Evolutionary conservation across 306 rosid genomes (phyloP).

Genomic region (Hippophae tibetana): DNA sequence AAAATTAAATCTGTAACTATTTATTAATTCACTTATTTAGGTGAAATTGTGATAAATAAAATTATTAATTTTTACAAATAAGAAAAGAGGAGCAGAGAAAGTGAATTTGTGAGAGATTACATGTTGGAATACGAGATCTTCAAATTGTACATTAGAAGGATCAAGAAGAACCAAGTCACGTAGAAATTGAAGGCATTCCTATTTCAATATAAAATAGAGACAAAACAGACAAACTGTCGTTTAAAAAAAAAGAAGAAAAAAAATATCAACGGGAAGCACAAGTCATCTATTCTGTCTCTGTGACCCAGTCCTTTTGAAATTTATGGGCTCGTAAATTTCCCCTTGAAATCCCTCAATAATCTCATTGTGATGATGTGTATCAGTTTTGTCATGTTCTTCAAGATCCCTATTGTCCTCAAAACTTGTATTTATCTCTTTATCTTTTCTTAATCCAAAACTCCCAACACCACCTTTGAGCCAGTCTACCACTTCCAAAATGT

Average conservation of each 20-base stretch:
- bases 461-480: constrained; percentile 34
- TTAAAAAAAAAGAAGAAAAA: background rate
- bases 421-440: constrained; percentile 9
- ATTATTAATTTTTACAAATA: no score
- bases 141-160: no score
- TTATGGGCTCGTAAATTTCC: constrained; percentile 18
- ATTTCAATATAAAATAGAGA: no score
- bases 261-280: background rate
- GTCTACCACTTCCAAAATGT: constrained; percentile 47
- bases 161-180: no score
- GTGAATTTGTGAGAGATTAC: no score
- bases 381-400: constrained; percentile 25
- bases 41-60: no score
- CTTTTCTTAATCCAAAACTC: constrained; percentile 9
- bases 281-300: constrained; percentile 30
- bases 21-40: no score
- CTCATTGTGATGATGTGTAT: background rate
- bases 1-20: no score
- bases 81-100: no score
- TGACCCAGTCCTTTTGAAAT: constrained; percentile 18
- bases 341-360: constrained; percentile 24
- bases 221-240: no score
- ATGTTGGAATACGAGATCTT: no score
- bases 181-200: background rate
- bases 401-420: constrained; percentile 3